These are phyloP conservation scores for Colletotrichum ledebouriae DNA, from an alignment of 2,329 filamentous ascomycete species.

Conservation along the genomic window DNA sequence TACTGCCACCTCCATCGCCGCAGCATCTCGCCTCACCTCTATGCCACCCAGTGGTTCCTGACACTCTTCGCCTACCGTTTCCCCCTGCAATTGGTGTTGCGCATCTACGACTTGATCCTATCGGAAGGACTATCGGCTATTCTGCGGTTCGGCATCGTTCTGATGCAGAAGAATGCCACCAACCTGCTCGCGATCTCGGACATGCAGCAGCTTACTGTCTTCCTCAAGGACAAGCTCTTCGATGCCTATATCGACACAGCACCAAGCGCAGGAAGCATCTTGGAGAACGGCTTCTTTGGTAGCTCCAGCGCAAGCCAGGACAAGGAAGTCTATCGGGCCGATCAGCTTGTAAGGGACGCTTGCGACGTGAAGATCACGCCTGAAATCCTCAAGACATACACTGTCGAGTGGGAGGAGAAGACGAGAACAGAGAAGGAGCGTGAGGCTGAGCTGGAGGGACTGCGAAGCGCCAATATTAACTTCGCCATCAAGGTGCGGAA, in stretches of 20 bases:
- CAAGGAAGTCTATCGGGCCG: conserved; percentile 95
- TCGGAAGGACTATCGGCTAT: conserved; percentile 95
- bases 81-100: conserved; percentile 92
- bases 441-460: conserved; percentile 82
- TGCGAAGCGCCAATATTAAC: conserved; percentile 75
- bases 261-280: conserved; percentile 90
- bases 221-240: conserved; percentile 93
- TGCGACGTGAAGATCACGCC: conserved; percentile 88
- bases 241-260: conserved; percentile 97
- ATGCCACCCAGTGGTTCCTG: conserved; percentile 98
- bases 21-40: conserved; percentile 90
- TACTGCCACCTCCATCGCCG: conserved; percentile 94
- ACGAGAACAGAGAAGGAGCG: conserved; percentile 84
- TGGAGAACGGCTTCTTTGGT: conserved; percentile 98
- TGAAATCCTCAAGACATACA: conserved; percentile 85
- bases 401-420: conserved; percentile 92
- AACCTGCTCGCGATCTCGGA: conserved; percentile 87
- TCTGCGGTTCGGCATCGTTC: conserved; percentile 91
- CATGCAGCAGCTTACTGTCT: conserved; percentile 89
- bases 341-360: conserved; percentile 92
- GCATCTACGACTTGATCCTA: conserved; percentile 95
- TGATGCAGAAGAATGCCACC: conserved; percentile 94
- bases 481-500: conserved; percentile 83
- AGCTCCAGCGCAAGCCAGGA: conserved; percentile 89
- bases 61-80: conserved; percentile 99